These are phyloP conservation scores for Heliamphora pulchella DNA, from an alignment of 179 eudicot species.

Conservation along the genomic window DNA sequence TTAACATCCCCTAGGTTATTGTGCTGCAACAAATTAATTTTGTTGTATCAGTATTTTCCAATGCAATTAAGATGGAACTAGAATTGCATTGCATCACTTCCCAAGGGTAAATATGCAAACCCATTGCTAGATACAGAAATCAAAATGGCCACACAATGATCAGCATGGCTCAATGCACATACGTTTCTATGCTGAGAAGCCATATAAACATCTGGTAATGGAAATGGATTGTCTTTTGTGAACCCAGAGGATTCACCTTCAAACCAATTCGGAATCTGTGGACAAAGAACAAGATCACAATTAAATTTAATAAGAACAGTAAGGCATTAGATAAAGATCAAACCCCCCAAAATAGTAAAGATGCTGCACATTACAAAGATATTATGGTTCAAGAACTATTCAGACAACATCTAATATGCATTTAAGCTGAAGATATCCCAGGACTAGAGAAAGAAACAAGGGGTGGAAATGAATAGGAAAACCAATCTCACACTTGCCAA, in stretches of 20 bases:
- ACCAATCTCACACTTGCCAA: background rate
- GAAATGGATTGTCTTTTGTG: slow-evolving; percentile 78
- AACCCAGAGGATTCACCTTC: slow-evolving; percentile 60
- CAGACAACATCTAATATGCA: background rate
- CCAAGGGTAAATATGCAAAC: background rate
- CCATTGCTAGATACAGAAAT: background rate
- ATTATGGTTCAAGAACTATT: background rate
- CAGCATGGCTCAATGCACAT: slow-evolving; percentile 20
- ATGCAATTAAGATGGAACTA: background rate
- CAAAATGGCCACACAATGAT: background rate
- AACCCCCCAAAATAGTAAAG: background rate
- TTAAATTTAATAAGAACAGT: background rate
- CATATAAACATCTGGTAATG: slow-evolving; percentile 72
- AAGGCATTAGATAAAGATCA: slow-evolving; percentile 2
- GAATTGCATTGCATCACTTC: background rate
- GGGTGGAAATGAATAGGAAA: background rate
- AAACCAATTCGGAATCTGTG: slow-evolving; percentile 91
- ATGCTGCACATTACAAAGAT: background rate
- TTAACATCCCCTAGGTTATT: slow-evolving; percentile 67
- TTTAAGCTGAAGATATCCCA: background rate
- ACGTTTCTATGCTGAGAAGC: slow-evolving; percentile 69
- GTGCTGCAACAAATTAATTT: slow-evolving; percentile 36
- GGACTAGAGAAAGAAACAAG: background rate
- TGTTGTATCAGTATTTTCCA: background rate
- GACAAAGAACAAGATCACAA: slow-evolving; percentile 1